These are phyloP conservation scores for Calonectria leucothoes DNA, from an alignment of 2,329 filamentous ascomycete genomes.

Conservation along the genomic window DNA sequence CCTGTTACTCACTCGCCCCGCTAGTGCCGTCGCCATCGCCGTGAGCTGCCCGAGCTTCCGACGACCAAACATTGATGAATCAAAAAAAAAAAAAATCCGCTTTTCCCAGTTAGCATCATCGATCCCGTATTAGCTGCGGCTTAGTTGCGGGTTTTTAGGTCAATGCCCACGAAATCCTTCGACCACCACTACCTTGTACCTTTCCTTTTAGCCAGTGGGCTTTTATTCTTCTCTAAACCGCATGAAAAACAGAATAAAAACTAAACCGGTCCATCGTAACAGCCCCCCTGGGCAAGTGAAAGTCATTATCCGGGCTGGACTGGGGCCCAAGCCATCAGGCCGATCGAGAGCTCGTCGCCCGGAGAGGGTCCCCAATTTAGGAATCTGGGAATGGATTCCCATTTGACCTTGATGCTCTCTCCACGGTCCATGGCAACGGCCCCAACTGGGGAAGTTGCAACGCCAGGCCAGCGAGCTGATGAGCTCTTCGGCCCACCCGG, in stretches of 20 bases:
- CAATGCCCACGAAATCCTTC: background rate
- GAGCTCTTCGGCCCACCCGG: conserved; percentile 2
- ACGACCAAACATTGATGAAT: background rate
- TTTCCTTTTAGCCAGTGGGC: background rate
- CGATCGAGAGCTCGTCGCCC: background rate
- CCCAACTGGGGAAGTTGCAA: conserved; percentile 21
- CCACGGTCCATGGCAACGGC: background rate
- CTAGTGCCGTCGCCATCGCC: background rate
- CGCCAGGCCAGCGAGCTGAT: background rate
- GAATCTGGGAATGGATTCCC: conserved; percentile 22
- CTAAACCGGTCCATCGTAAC: background rate
- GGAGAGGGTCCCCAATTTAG: conserved; percentile 17
- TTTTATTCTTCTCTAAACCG: background rate
- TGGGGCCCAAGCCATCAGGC: background rate
- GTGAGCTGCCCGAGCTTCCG: background rate
- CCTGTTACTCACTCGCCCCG: background rate
- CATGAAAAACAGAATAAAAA: background rate
- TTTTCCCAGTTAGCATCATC: background rate
- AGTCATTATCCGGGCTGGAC: background rate
- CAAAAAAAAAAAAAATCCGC: background rate
- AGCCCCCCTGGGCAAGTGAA: background rate
- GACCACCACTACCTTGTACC: no score
- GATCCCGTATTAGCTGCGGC: background rate
- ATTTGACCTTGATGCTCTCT: conserved; percentile 6
- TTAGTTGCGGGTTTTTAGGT: background rate